Evolutionary conservation across 1,139 yeast species (phyloP), one percentile per base, ranked within the genome.

Genomic region (Yamadazyma pseudoaaseri): DNA sequence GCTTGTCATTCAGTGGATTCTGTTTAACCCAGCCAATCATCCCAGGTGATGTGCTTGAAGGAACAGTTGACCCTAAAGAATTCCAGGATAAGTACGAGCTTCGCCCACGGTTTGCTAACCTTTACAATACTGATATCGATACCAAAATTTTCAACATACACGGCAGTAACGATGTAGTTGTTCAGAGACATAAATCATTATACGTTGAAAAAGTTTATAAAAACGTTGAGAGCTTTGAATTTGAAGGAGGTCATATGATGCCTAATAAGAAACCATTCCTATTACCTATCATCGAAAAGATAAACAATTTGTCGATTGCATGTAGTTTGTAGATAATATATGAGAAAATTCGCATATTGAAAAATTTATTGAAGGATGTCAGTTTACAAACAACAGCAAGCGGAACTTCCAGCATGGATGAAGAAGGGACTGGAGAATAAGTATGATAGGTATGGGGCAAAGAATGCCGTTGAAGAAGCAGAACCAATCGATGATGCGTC

Each of bases 1-100:
- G 80, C 16, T 46, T 79, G 11, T 53, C 72, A 16, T 64, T 78
- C 32, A 72, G 83, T 3, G 81, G 81, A 5, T 79, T 79, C 49
- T 72, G 76, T 4, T 73, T 77, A 51, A 74, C 81, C 3, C 69
- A 65, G 33, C 70, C 60, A 1, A 39, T 34, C 11, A 45, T 47
- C 30, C 39, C 43, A 3, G 24, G 17, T 5, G 6, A 8, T 6
- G 12, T 8, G 6, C 30, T 26, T 2, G 47, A 49, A 10, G 54
- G 45, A 27, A 43, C 51, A 34, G 36, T 42, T 10, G 58, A 58
- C 34, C 36, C 55, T 4, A 41, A 45, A 3, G 52, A 49, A 17
- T 62, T 55, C 42, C 29, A 31, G 5, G 17, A 33, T 3, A 47
- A 49, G 27, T 59, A 55, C 6, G 34, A 42, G 13, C 33, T 63